Base-by-base conservation (phyloP, 495 filamentous ascomycete genomes). In the Acidiella bohemica region DNA sequence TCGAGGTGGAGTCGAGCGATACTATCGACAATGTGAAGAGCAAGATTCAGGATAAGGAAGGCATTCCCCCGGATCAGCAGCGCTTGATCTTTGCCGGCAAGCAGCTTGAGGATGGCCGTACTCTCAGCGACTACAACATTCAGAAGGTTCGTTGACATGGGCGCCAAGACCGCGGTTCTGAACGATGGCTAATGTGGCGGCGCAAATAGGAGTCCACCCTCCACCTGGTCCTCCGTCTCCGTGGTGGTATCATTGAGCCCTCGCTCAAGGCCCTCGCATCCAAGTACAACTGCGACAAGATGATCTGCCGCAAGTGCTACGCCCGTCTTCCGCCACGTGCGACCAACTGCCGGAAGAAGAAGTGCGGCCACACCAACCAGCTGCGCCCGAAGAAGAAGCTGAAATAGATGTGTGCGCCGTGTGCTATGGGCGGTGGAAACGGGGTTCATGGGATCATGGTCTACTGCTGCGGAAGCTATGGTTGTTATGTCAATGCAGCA, bases 351-450 rank as follows among this genome's bases (percentile, higher is more conserved):
- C 77, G 92, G 57, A 96, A 97, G 84, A 84, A 82, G 72, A 96
- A 97, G 79, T 97, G 90, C 69, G 90, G 90, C 46, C 90, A 97
- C 76, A 87, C 74, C 72, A 96, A 96, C 81, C 90, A 97, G 76
- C 80, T 97, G 59, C 84, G 92, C 70, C 90, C 90, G 63, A 97
- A 97, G 88, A 97, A 97, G 86, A 97, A 97, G 86, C 76, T 97
- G 57, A 97, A 97, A 75, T 97, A 87, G 61, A 24, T 12, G 41
- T 5, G 24, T 28, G 24, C 24, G 36, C n/a, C n/a, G n/a, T n/a
- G n/a, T n/a, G n/a, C n/a, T n/a, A n/a, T n/a, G n/a, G n/a, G n/a
- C n/a, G n/a, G n/a, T n/a, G n/a, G n/a, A n/a, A n/a, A n/a, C n/a
- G n/a, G n/a, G n/a, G n/a, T n/a, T n/a, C n/a, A n/a, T n/a, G n/a